phyloP scores from a whole-genome alignment of 2,329 filamentous ascomycete species.

The Alternaria burnsii region DNA sequence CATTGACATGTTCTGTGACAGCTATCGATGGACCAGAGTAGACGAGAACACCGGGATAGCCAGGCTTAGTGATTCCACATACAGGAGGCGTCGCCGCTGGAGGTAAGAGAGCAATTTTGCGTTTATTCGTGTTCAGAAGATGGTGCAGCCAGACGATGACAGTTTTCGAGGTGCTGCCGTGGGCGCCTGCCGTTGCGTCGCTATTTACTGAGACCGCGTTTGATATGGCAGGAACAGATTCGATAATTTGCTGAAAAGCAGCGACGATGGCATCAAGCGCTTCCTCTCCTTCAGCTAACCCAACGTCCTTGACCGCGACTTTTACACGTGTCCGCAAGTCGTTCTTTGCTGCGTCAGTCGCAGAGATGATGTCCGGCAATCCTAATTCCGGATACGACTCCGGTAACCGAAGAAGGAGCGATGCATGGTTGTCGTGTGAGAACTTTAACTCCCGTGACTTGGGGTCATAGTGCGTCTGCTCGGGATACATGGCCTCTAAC shows the following conservation, averaged over 20 bases:
- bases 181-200: background rate
- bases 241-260: conserved; percentile 44
- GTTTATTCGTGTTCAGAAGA: conserved; percentile 56
- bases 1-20: conserved; percentile 54
- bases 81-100: conserved; percentile 38
- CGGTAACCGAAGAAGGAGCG: conserved; percentile 51
- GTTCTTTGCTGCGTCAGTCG: conserved; percentile 43
- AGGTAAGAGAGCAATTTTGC: conserved; percentile 53
- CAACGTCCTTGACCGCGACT: conserved; percentile 33
- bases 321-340: conserved; percentile 50
- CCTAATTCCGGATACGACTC: conserved; percentile 49
- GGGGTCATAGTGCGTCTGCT: conserved; percentile 46
- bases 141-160: conserved; percentile 59
- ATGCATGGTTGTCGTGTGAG: conserved; percentile 28
- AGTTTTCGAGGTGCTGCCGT: conserved; percentile 37
- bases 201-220: background rate
- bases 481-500: conserved; percentile 57
- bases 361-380: conserved; percentile 52
- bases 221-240: conserved; percentile 4
- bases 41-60: conserved; percentile 57
- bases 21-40: conserved; percentile 51
- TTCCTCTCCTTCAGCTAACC: conserved; percentile 52
- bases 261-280: conserved; percentile 54
- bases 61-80: conserved; percentile 57
- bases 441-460: conserved; percentile 53